Conservation (phyloP, 177 flowering plant species). For the Tripterygium wilfordii region DNA sequence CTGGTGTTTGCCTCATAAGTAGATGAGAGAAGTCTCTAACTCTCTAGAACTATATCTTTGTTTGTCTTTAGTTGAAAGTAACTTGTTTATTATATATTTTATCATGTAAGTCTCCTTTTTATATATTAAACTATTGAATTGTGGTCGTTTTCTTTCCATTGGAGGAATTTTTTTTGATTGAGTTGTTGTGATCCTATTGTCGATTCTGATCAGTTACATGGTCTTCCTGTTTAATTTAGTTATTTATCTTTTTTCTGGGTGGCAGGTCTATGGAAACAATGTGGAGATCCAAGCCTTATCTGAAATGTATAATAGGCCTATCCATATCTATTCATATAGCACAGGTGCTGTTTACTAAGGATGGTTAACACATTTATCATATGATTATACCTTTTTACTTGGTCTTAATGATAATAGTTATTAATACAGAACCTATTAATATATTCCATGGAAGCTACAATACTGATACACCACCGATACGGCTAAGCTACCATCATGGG, state of each 20-base stretch:
- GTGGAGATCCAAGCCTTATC: constrained; percentile 90
- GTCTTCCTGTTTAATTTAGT: neutral
- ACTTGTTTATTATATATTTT: no score
- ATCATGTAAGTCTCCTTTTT: no score
- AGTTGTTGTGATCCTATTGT: no score
- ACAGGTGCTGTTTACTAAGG: constrained; percentile 49
- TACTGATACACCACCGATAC: constrained; percentile 85
- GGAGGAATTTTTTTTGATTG: no score
- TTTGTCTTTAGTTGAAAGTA: no score
- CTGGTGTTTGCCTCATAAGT: no score
- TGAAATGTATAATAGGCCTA: constrained; percentile 97
- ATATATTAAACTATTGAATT: no score
- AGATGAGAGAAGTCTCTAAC: no score
- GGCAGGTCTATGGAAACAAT: constrained; percentile 96
- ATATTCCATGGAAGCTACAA: constrained; percentile 86
- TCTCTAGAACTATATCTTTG: no score
- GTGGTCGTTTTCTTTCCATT: no score
- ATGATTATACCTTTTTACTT: no score
- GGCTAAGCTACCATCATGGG: constrained; percentile 92
- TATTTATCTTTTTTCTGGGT: neutral
- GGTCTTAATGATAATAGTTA: neutral
- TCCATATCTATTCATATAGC: constrained; percentile 93
- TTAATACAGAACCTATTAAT: constrained; percentile 85
- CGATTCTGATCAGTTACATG: neutral
- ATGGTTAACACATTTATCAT: no score